These are phyloP conservation scores for Zoysia pacifica DNA, from an alignment of 176 grass and related monocot genomes.

Conservation along the genomic window DNA sequence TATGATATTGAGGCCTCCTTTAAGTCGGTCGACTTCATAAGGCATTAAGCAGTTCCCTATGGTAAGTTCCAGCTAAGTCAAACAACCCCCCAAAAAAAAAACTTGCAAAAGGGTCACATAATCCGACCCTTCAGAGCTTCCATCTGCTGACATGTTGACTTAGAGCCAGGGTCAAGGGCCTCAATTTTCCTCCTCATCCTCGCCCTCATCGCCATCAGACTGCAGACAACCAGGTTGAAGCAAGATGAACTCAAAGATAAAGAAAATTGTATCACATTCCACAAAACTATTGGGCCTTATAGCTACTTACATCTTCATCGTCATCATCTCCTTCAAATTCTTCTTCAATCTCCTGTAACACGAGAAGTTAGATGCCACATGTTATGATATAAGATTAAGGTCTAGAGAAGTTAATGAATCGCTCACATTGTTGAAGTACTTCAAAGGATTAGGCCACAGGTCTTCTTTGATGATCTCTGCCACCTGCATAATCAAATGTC, in stretches of 20 bases:
- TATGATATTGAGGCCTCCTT: conserved; percentile 50
- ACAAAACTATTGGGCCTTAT: not conserved
- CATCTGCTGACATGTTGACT: conserved; percentile 17
- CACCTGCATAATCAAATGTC: conserved; percentile 54
- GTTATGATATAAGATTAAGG: conserved; percentile 9
- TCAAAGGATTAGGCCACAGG: conserved; percentile 98
- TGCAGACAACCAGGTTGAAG: conserved; percentile 31
- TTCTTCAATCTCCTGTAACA: conserved; percentile 77
- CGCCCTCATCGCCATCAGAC: conserved; percentile 53
- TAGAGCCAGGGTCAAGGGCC: not conserved
- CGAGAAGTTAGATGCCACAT: conserved; percentile 28
- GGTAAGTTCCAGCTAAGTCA: conserved; percentile 59
- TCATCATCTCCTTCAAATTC: conserved; percentile 81
- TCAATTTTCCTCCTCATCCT: conserved; percentile 57
- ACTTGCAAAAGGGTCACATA: conserved; percentile 23
- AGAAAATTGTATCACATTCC: not conserved
- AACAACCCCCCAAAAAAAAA: conserved; percentile 43
- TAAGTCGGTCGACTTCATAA: conserved; percentile 45
- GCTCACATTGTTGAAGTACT: conserved; percentile 98
- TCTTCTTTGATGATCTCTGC: conserved; percentile 99
- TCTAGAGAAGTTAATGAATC: not conserved
- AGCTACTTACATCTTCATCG: conserved; percentile 69
- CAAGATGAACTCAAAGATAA: not conserved
- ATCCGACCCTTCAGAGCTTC: conserved; percentile 36
- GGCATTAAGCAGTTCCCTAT: conserved; percentile 48